Base-by-base conservation (phyloP, 441 rosid species). In the Francoa sonchifolia region DNA sequence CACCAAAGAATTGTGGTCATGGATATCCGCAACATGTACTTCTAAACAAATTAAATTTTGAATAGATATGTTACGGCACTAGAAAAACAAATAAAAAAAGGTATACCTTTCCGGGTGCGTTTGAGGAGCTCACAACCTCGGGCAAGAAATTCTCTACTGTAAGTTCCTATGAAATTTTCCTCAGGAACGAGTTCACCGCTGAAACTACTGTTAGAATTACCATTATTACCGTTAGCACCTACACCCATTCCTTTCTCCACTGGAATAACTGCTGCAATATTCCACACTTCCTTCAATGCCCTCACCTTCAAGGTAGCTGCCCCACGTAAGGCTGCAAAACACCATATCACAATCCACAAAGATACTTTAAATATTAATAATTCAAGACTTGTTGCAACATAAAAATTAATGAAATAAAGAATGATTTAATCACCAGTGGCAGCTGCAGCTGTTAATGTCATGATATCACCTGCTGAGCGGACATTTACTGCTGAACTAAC, bases 241-340 rank as follows among this genome's bases (percentile, higher is more conserved):
- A 54, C 58, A 18, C 57, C 62, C 8, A 48, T 25, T 13, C 87
- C 87, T 52, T 73, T 84, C n/a, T 89, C 95, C 23, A 81, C 78
- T 0, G 97, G 95, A 36, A 81, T 89, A 22, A 84, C 94, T 0
- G 97, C 78, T 2, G 97, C 97, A 20, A 82, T 61, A 55, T 84
- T 84, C 94, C 97, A 81, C 20, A 82, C 95, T 46, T 89, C 97
- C 66, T 89, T 89, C 66, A 82, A 55, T 11, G 90, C 68, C 55
- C 97, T 72, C 0, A 94, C 95, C 69, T 79, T 89, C 39, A 89
- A 58, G 0, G 94, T 79, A 1, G 95, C 94, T 0, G 90, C 97
- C 31, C 97, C 97, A n/a, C 97, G 72, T 47, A 88, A 66, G 6
- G 97, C 97, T 88, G 56, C 14, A 45, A 11, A 1, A 1, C 12